A percentile compares a stretch with the other conserved stretches of the same genome.
These are phyloP conservation scores for Microdochium bolleyi DNA, from an alignment of 2,329 filamentous ascomycete species.

Conservation along the genomic window DNA sequence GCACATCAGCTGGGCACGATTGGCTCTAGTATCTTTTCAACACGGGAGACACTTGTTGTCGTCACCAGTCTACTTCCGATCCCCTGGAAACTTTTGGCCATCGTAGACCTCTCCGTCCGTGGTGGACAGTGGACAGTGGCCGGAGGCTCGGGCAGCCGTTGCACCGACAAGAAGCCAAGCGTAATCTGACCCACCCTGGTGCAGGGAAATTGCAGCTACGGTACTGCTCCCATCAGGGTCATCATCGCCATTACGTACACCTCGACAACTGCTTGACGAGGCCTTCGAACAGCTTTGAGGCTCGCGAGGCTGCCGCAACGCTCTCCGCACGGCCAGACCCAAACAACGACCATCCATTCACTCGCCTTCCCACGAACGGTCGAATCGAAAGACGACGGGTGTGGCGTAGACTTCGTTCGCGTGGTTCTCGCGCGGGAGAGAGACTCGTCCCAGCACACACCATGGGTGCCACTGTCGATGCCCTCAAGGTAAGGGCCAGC, in stretches of 20 bases:
- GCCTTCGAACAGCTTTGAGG: too few species aligned
- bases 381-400: neutral
- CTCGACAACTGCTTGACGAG: neutral
- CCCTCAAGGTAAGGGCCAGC: conserved; percentile 25
- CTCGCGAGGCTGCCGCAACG: neutral
- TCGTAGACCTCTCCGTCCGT: too few species aligned
- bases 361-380: neutral
- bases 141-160: too few species aligned
- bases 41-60: too few species aligned
- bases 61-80: too few species aligned
- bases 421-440: neutral
- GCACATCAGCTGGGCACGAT: too few species aligned
- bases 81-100: neutral
- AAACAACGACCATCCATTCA: neutral
- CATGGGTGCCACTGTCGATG: conserved; percentile 3
- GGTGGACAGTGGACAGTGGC: too few species aligned
- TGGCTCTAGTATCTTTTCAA: too few species aligned
- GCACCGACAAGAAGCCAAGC: neutral
- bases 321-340: neutral
- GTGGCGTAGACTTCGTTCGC: neutral
- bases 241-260: neutral
- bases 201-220: neutral
- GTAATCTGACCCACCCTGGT: neutral
- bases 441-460: neutral
- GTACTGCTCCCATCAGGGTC: neutral